Conservation (phyloP, 2,329 filamentous ascomycete species). For the Cladosporium sp. region DNA sequence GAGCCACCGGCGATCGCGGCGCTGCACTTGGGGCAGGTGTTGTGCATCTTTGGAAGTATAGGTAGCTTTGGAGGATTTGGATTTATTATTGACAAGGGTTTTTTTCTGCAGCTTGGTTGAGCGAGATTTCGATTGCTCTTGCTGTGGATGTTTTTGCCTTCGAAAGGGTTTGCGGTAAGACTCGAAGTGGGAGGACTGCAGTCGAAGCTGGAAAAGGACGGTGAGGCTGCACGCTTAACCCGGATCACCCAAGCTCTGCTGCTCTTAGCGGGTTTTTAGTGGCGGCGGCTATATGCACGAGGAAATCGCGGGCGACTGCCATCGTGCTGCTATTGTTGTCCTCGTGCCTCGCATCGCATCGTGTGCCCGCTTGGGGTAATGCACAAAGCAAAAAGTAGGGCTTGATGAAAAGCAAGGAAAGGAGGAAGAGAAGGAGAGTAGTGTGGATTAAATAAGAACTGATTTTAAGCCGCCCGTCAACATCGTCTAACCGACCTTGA, state of each 20-base stretch:
- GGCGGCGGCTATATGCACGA: too few relatives aligned
- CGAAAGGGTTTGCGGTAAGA: neutral
- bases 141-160: neutral
- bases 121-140: neutral
- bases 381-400: neutral
- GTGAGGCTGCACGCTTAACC: neutral
- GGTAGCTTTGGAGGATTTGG: neutral
- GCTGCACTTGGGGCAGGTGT: conserved; percentile 31
- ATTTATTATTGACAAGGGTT: neutral
- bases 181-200: neutral
- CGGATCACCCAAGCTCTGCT: too few relatives aligned
- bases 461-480: neutral
- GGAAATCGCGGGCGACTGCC: too few relatives aligned
- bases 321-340: too few relatives aligned
- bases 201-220: conserved; percentile 6
- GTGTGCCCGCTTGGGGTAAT: neutral
- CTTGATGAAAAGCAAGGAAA: too few relatives aligned
- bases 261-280: too few relatives aligned
- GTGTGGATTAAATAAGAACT: neutral
- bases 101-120: neutral
- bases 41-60: conserved; percentile 10
- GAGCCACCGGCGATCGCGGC: conserved; percentile 23
- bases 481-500: neutral
- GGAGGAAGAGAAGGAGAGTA: neutral
- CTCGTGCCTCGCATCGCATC: neutral